These are phyloP conservation scores for Niebla homalea DNA, from an alignment of 495 filamentous ascomycete genomes.

Conservation along the genomic window DNA sequence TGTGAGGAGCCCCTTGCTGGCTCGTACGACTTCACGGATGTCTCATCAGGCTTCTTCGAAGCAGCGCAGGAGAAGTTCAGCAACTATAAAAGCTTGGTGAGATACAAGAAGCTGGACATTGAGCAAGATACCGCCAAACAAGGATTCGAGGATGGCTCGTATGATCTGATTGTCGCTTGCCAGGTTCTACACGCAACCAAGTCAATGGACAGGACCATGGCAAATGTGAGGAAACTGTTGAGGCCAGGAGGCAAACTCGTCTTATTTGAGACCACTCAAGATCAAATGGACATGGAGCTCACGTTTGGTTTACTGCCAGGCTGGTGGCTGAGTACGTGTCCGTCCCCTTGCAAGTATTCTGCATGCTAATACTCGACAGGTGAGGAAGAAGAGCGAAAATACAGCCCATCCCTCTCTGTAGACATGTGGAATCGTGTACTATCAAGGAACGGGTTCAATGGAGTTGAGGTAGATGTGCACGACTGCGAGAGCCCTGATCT, in stretches of 20 bases:
- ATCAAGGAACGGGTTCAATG: slow-evolving; percentile 6
- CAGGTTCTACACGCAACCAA: slow-evolving; percentile 23
- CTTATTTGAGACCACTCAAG: slow-evolving; percentile 1
- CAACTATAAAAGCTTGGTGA: slow-evolving; percentile 11
- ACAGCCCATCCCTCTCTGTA: slow-evolving; percentile 4
- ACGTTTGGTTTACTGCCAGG: slow-evolving; percentile 11
- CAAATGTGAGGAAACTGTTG: slow-evolving; percentile 9
- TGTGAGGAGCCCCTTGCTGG: slow-evolving; percentile 1
- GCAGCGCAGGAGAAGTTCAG: slow-evolving; percentile 17
- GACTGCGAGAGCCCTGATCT: slow-evolving; percentile 8
- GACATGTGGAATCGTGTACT: slow-evolving; percentile 10
- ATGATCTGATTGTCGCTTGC: slow-evolving; percentile 15
- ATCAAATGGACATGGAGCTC: slow-evolving; percentile 1
- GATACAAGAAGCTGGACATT: slow-evolving; percentile 4
- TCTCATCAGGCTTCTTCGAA: slow-evolving; percentile 36
- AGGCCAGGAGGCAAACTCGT: slow-evolving; percentile 18
- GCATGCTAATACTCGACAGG: background rate
- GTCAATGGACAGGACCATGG: slow-evolving; percentile 7
- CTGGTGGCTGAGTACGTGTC: slow-evolving; percentile 19
- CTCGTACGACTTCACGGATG: slow-evolving; percentile 38
- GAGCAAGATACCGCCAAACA: slow-evolving; percentile 6
- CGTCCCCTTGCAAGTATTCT: background rate
- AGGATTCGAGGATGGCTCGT: slow-evolving; percentile 8
- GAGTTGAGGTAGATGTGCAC: slow-evolving; percentile 7
- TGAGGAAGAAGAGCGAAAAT: background rate